These are phyloP conservation scores for Agaricus sinodeliciosus DNA, from an alignment of 768 basidiomycete genomes.

Conservation along the genomic window DNA sequence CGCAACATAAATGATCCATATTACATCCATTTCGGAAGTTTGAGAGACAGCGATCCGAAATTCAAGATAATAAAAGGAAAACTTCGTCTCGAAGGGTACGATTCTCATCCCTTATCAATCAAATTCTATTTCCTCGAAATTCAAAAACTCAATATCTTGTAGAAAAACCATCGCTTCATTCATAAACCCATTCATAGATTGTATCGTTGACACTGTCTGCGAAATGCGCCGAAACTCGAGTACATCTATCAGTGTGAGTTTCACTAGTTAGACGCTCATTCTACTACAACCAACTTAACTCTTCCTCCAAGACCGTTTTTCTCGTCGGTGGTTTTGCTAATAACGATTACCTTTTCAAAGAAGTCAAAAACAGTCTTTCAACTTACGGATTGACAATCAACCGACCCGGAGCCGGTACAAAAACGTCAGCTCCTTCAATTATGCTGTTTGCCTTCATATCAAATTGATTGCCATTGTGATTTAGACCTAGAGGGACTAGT, in stretches of 20 bases:
- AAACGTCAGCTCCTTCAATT: background rate
- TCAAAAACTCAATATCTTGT: background rate
- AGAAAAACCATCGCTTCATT: slow-evolving; percentile 26
- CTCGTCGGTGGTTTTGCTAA: slow-evolving; percentile 48
- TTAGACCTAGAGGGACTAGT: background rate
- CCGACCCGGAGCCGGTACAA: slow-evolving; percentile 32
- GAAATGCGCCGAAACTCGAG: slow-evolving; percentile 16
- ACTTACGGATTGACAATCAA: slow-evolving; percentile 27
- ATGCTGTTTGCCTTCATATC: slow-evolving; percentile 23
- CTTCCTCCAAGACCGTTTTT: slow-evolving; percentile 24
- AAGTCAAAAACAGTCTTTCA: slow-evolving; percentile 28
- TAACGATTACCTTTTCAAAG: slow-evolving; percentile 37
- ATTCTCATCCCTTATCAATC: background rate
- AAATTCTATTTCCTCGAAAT: background rate
- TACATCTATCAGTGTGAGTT: slow-evolving; percentile 23
- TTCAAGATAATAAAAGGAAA: slow-evolving; percentile 34
- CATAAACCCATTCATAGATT: slow-evolving; percentile 28
- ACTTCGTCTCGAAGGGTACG: slow-evolving; percentile 28
- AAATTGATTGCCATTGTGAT: background rate
- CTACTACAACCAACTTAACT: slow-evolving; percentile 10
- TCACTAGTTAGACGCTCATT: no score
- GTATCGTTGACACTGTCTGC: slow-evolving; percentile 24
- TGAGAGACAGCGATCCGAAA: slow-evolving; percentile 28
- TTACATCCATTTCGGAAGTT: slow-evolving; percentile 34
- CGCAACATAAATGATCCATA: slow-evolving; percentile 23